Evolutionary conservation across 2,329 filamentous ascomycete genomes (phyloP).

Genomic region (Fusarium acutatum): DNA sequence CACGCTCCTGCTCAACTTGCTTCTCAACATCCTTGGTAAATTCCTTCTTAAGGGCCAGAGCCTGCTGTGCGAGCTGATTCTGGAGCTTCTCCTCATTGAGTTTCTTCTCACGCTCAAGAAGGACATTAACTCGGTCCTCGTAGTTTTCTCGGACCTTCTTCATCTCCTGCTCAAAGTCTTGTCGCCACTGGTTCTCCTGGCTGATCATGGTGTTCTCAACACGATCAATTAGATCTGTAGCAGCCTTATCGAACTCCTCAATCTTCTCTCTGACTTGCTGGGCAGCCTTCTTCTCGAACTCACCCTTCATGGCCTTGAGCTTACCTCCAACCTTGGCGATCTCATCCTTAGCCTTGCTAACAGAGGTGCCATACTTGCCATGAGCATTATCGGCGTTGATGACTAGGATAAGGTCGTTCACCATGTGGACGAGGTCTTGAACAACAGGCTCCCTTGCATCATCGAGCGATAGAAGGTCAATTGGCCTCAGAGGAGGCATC

Average conservation of each 20-base stretch:
- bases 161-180: constrained; percentile 88
- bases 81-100: constrained; percentile 83
- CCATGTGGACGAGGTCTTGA: constrained; percentile 91
- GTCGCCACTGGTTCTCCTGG: constrained; percentile 84
- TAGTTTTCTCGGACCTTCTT: constrained; percentile 80
- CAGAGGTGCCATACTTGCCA: constrained; percentile 78
- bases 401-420: constrained; percentile 95
- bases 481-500: constrained; percentile 70
- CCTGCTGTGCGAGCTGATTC: constrained; percentile 90
- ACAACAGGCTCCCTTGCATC: constrained; percentile 86
- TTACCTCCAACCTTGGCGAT: constrained; percentile 80
- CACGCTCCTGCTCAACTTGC: constrained; percentile 87
- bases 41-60: constrained; percentile 84
- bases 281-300: constrained; percentile 75
- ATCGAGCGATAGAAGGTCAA: constrained; percentile 80
- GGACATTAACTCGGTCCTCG: constrained; percentile 78
- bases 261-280: constrained; percentile 76
- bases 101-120: constrained; percentile 81
- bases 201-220: constrained; percentile 83
- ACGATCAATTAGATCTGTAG: constrained; percentile 86
- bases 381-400: constrained; percentile 87
- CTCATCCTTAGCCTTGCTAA: constrained; percentile 87
- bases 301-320: constrained; percentile 77
- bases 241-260: constrained; percentile 84
- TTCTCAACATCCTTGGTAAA: constrained; percentile 81